Evolutionary conservation across 768 basidiomycete genomes (phyloP).

Genomic region (Mycena haematopus): DNA sequence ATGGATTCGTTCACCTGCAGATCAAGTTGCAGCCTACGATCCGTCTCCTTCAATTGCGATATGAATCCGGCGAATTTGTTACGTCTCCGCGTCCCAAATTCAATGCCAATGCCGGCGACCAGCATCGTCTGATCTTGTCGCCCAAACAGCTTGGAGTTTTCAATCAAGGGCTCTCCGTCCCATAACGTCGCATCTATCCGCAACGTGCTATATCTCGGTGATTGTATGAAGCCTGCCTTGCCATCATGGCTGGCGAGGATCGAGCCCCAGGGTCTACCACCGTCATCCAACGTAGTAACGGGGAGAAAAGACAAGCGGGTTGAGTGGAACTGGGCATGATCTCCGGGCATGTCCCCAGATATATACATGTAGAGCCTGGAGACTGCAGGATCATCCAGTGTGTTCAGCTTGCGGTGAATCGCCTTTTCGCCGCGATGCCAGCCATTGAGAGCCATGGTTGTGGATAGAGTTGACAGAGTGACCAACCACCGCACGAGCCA

Average conservation of each 20-base stretch:
- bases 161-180: constrained; percentile 61
- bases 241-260: constrained; percentile 55
- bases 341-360: constrained; percentile 51
- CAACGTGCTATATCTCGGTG: constrained; percentile 44
- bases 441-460: constrained; percentile 42
- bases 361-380: constrained; percentile 48
- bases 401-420: constrained; percentile 56
- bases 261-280: constrained; percentile 64
- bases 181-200: constrained; percentile 49
- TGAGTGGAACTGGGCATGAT: constrained; percentile 58
- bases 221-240: constrained; percentile 51
- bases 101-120: constrained; percentile 65
- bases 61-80: constrained; percentile 67
- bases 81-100: constrained; percentile 60
- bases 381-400: constrained; percentile 41
- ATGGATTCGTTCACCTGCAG: constrained; percentile 60
- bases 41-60: constrained; percentile 38
- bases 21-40: constrained; percentile 42
- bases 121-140: constrained; percentile 38
- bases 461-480: neutral
- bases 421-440: constrained; percentile 61
- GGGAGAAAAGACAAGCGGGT: constrained; percentile 60
- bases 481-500: neutral
- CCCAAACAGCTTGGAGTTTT: constrained; percentile 38
- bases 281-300: constrained; percentile 57